Evolutionary conservation across 2,329 filamentous ascomycete species (phyloP).

Genomic region (Drechslerella stenobrocha): DNA sequence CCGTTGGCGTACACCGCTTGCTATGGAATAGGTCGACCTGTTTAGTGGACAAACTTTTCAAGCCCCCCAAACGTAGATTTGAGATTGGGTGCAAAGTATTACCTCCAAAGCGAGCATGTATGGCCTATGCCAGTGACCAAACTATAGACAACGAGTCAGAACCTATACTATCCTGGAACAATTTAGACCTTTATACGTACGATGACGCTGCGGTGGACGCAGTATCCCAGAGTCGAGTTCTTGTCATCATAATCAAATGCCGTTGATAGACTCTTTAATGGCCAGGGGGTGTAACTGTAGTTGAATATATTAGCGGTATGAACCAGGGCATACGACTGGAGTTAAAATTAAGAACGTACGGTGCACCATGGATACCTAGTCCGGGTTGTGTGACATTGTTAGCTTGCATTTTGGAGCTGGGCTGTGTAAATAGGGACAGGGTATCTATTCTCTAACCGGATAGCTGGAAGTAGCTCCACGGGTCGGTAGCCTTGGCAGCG

Average conservation of each 20-base stretch:
- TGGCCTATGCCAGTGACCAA: slow-evolving; percentile 54
- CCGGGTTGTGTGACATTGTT: not conserved
- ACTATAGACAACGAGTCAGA: slow-evolving; percentile 16
- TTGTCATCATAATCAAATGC: not conserved
- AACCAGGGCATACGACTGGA: not conserved
- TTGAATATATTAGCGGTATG: not conserved
- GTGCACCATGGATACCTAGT: slow-evolving; percentile 42
- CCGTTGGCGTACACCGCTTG: slow-evolving; percentile 45
- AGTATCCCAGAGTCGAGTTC: slow-evolving; percentile 15
- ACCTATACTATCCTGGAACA: not conserved
- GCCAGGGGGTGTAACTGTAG: slow-evolving; percentile 27
- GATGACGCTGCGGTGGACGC: slow-evolving; percentile 23
- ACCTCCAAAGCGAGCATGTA: slow-evolving; percentile 53
- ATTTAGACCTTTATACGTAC: slow-evolving; percentile 9
- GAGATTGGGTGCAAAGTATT: slow-evolving; percentile 5
- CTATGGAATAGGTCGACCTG: slow-evolving; percentile 17
- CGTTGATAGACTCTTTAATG: not conserved
- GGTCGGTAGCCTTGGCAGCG: not conserved
- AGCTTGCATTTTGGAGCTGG: no score
- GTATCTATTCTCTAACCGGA: slow-evolving; percentile 12
- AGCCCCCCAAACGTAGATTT: not conserved
- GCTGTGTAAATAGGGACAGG: no score
- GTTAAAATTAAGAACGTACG: slow-evolving; percentile 16
- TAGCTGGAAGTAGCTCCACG: slow-evolving; percentile 18
- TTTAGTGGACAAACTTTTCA: not conserved